Evolutionary conservation across 805 yeast species (phyloP), one percentile per base, ranked within the genome.

Genomic region (Wickerhamomyces bisporus): DNA sequence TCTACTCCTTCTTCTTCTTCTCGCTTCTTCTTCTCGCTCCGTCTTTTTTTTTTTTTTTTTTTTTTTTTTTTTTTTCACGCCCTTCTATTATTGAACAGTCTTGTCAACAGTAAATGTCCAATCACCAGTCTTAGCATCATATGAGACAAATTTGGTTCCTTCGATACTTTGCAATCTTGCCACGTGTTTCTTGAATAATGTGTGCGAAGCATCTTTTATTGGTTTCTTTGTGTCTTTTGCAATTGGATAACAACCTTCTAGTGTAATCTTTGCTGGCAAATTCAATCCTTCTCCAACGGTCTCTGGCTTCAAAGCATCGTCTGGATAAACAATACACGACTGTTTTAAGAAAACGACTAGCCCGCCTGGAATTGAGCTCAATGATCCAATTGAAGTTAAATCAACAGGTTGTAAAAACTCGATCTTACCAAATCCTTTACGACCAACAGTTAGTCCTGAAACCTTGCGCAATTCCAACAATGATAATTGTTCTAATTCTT

Each of bases 381-480:
- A 59, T 36, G 77, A 71, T 3, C 82, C 71, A 48, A 81, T 68
- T 4, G 77, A 62, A 0, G 95, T 77, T 47, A 93, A 68, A 60
- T 93, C 97, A 33, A 93, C 94, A 0, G 96, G 94, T 37, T 73
- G 68, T 35, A 77, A 56, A 57, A 89, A 93, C 53, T 80, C 82
- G 34, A 93, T 72, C 38, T 75, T 67, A 32, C 98, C 99, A 53
- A 68, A 77, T 8, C 64, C 62, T 44, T 72, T 72, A 47, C 93
- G 80, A 5, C 98, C 98, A 42, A 93, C 77, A 13, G 73, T 73
- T 56, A 89, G 79, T 37, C 78, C 68, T 14, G 68, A 50, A 18
- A 93, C 82, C 6, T 71, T 52, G 39, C 82, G 77, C 35, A 87
- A 70, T 43, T 86, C 81, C 9, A 77, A 62, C 27, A 85, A 66